A percentile compares a stretch with the other conserved stretches of the same genome.
These are phyloP conservation scores for Aureobasidium leucospermi DNA, from an alignment of 2,329 filamentous ascomycete genomes.

Conservation along the genomic window DNA sequence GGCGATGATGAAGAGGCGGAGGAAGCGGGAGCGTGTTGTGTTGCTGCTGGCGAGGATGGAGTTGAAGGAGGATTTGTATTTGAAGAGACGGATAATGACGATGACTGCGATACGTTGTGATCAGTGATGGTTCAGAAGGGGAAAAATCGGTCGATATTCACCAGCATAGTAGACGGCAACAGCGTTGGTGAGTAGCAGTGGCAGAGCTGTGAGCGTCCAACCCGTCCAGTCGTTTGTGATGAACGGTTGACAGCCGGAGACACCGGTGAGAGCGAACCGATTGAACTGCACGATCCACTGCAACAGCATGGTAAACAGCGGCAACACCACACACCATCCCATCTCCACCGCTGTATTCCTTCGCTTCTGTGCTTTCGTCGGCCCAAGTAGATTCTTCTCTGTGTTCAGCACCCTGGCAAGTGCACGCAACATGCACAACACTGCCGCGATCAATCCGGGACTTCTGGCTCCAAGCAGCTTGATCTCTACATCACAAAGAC, in stretches of 20 bases:
- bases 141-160: conserved; percentile 30
- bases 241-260: conserved; percentile 51
- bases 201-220: conserved; percentile 48
- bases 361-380: conserved; percentile 41
- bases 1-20: conserved; percentile 54
- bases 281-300: conserved; percentile 54
- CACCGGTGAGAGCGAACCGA: conserved; percentile 52
- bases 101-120: conserved; percentile 37
- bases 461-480: conserved; percentile 49
- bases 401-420: conserved; percentile 56
- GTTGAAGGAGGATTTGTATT: conserved; percentile 52
- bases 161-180: conserved; percentile 51
- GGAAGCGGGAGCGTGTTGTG: conserved; percentile 53
- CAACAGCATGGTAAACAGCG: conserved; percentile 46
- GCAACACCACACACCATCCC: conserved; percentile 49
- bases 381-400: conserved; percentile 44
- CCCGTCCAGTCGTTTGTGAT: conserved; percentile 52
- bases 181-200: conserved; percentile 48
- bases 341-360: conserved; percentile 45
- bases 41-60: conserved; percentile 47
- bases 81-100: conserved; percentile 53
- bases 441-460: conserved; percentile 45
- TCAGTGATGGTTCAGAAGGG: not conserved
- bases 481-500: conserved; percentile 58
- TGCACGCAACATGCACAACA: conserved; percentile 53